Evolutionary conservation across 129 eudicot species (phyloP).

Genomic region (Scalesia atractyloides): DNA sequence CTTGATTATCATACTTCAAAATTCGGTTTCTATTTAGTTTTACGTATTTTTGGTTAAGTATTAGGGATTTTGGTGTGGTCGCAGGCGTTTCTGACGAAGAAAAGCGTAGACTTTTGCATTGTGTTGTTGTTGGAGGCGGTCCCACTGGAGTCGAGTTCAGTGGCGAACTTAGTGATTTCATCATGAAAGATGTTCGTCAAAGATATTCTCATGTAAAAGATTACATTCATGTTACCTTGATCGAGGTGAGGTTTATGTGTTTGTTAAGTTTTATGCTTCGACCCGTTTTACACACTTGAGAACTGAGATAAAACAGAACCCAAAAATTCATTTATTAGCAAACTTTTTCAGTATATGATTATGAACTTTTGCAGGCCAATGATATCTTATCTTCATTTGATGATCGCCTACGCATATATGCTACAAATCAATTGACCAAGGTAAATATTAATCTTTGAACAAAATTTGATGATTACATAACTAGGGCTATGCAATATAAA

Average conservation of each 20-base stretch:
- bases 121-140: slow-evolving; percentile 98
- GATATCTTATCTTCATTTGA: slow-evolving; percentile 93
- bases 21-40: neutral
- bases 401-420: slow-evolving; percentile 87
- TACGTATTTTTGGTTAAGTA: neutral
- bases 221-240: slow-evolving; percentile 84
- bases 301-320: neutral
- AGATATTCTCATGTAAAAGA: slow-evolving; percentile 91
- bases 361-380: slow-evolving; percentile 63
- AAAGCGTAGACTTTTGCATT: slow-evolving; percentile 83
- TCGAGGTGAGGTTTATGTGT: slow-evolving; percentile 62
- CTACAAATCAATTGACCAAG: slow-evolving; percentile 78
- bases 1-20: neutral
- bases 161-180: slow-evolving; percentile 97
- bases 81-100: slow-evolving; percentile 85
- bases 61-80: neutral
- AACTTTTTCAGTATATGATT: slow-evolving; percentile 7
- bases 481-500: neutral
- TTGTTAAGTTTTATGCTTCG: neutral
- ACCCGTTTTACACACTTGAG: neutral
- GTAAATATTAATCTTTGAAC: slow-evolving; percentile 34
- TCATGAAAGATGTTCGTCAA: slow-evolving; percentile 79
- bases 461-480: neutral
- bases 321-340: neutral
- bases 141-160: slow-evolving; percentile 99